Evolutionary conservation across 371 early-diverging fungal species (phyloP), one percentile per base, ranked within the genome.

Genomic region (Mucor lusitanicus): DNA sequence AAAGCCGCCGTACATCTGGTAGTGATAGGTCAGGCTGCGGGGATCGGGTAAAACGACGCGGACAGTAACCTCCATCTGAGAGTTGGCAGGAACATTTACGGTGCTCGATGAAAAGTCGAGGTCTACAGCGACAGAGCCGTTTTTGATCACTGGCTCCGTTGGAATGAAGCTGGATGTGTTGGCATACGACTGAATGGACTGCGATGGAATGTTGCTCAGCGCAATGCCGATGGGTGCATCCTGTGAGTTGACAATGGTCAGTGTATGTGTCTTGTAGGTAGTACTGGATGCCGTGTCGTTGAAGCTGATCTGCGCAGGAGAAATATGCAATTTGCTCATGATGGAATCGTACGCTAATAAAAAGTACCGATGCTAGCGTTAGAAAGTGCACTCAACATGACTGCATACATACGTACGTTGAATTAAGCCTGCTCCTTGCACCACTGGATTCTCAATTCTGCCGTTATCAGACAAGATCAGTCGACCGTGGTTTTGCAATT

Each of bases 351-450:
- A 75, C 23, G 88, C 81, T 80, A 67, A 25, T 35, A 35, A 30
- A 30, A 30, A 3, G 6, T 30, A 30, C 30, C 30, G 30, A 30
- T 30, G 6, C n/a, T n/a, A n/a, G n/a, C n/a, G n/a, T n/a, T n/a
- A n/a, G n/a, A n/a, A n/a, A n/a, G n/a, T n/a, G n/a, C n/a, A n/a
- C n/a, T n/a, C n/a, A n/a, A n/a, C n/a, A 23, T 32, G 15, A 54
- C 17, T 2, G 12, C 12, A 50, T 25, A 13, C n/a, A 57, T 57
- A 61, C 69, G 69, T 67, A 78, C 81, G 76, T 75, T 93, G 84
- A 46, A 95, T 77, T 15, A 95, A 75, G 21, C 95, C 95, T 42
- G 91, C 85, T n/a, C 95, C 95, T 76, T 92, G 90, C 7, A 71
- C 54, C 15, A 79, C 67, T 12, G 83, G 79, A 64, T 85, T 76